Percentiles rank a stretch among this genome's conserved stretches.
Evolutionary conservation across 257 asterid genomes (phyloP).

Genomic region (Oldenlandia corymbosa): DNA sequence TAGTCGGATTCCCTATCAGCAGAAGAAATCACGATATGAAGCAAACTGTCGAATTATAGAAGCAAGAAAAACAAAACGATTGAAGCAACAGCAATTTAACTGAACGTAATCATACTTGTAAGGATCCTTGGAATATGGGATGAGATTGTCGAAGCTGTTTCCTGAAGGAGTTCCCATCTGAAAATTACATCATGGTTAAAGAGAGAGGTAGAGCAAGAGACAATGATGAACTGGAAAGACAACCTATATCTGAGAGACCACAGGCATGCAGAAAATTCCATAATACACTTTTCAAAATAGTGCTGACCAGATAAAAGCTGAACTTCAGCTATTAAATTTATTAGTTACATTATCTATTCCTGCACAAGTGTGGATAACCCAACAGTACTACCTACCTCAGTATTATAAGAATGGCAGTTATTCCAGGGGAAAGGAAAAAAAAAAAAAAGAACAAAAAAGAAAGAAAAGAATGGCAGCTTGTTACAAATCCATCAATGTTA

Average conservation of each 20-base stretch:
- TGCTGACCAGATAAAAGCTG: no score
- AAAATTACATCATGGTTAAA: constrained; percentile 12
- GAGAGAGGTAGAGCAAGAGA: constrained; percentile 3
- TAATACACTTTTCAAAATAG: background rate
- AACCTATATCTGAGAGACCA: background rate
- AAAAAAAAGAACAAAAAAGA: no score
- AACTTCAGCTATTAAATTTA: background rate
- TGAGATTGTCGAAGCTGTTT: constrained; percentile 72
- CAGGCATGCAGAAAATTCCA: background rate
- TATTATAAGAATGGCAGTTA: no score
- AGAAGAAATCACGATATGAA: constrained; percentile 2
- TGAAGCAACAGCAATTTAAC: background rate
- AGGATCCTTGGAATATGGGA: constrained; percentile 74
- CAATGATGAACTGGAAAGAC: background rate
- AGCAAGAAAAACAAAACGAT: background rate
- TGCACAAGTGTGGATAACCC: background rate
- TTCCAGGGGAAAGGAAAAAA: no score
- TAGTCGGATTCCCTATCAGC: constrained; percentile 57
- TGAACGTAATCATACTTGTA: constrained; percentile 45
- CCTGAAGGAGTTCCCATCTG: constrained; percentile 63
- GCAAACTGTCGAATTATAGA: background rate
- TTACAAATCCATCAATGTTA: background rate
- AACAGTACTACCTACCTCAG: background rate
- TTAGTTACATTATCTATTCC: background rate
- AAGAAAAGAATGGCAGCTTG: background rate